phyloP scores from a whole-genome alignment of 331 rosid genomes.

The Quercus tomentella region DNA sequence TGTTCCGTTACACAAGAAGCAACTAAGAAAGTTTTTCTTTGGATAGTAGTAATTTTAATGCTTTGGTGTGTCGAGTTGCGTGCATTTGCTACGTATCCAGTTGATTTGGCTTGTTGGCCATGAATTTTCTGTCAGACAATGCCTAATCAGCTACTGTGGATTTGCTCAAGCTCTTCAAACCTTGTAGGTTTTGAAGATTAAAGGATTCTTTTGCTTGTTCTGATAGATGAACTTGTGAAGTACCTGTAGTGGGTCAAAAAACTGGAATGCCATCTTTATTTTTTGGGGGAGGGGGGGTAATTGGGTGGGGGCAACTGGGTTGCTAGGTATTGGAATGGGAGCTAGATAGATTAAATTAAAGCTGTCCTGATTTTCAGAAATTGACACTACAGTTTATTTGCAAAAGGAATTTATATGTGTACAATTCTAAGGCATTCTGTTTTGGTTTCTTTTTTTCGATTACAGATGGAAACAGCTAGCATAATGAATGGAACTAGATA shows the following conservation, averaged over 20 bases:
- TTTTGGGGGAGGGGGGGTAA: not conserved
- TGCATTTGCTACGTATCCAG: not conserved
- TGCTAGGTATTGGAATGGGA: not conserved
- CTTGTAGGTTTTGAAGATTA: not conserved
- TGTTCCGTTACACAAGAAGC: not conserved
- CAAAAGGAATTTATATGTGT: not conserved
- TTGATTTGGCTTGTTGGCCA: not conserved
- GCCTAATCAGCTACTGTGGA: not conserved
- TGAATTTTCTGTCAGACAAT: not conserved
- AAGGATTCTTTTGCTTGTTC: not conserved
- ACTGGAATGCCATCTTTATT: not conserved
- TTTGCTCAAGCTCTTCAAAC: not conserved
- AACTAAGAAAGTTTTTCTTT: not conserved
- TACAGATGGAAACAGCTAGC: conserved; percentile 88
- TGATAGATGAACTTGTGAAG: not conserved
- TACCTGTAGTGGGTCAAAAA: not conserved
- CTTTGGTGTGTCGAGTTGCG: not conserved
- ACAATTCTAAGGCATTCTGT: conserved; percentile 7
- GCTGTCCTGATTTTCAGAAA: not conserved
- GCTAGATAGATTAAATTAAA: not conserved
- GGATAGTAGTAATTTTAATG: not conserved
- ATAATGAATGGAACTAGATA: conserved; percentile 77
- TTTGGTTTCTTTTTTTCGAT: conserved; percentile 20
- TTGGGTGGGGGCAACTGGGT: not conserved
- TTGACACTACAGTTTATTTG: not conserved